phyloP scores from a whole-genome alignment of 2,329 filamentous ascomycete species.

The Pseudogymnoascus destructans region DNA sequence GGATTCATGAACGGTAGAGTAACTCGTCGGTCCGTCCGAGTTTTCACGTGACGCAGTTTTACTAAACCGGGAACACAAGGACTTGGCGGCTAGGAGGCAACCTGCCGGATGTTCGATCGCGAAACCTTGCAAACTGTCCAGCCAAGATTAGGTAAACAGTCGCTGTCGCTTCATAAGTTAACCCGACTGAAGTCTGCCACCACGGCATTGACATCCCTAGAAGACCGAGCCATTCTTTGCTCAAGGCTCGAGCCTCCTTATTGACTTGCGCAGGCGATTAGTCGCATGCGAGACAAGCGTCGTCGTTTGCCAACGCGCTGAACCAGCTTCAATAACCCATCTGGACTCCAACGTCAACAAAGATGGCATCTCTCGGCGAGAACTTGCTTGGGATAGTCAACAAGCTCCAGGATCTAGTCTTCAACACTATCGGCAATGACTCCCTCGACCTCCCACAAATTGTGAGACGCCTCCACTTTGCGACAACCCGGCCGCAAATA shows the following conservation, averaged over 20 bases:
- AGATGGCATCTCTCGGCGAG: slow-evolving; percentile 89
- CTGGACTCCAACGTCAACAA: slow-evolving; percentile 8
- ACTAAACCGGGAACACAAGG: background rate
- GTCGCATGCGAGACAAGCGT: slow-evolving; percentile 7
- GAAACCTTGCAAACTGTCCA: slow-evolving; percentile 9
- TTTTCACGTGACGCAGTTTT: background rate
- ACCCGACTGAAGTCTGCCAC: background rate
- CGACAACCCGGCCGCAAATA: background rate
- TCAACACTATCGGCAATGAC: slow-evolving; percentile 99
- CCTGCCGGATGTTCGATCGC: slow-evolving; percentile 2
- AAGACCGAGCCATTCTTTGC: slow-evolving; percentile 3
- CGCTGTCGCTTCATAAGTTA: slow-evolving; percentile 2
- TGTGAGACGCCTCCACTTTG: slow-evolving; percentile 41
- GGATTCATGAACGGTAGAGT: background rate
- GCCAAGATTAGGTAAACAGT: slow-evolving; percentile 9
- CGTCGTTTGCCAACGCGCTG: slow-evolving; percentile 8
- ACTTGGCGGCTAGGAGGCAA: slow-evolving; percentile 7
- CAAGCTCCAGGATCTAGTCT: slow-evolving; percentile 95
- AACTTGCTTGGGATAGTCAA: slow-evolving; percentile 93
- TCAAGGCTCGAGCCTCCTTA: background rate
- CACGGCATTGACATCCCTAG: slow-evolving; percentile 1
- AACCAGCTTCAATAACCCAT: slow-evolving; percentile 9
- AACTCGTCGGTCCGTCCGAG: background rate
- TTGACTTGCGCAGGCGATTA: slow-evolving; percentile 1
- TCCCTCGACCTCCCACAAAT: slow-evolving; percentile 96